Base-by-base conservation (phyloP, 371 early-diverging fungal genomes). In the Rhizomucor pusillus region DNA sequence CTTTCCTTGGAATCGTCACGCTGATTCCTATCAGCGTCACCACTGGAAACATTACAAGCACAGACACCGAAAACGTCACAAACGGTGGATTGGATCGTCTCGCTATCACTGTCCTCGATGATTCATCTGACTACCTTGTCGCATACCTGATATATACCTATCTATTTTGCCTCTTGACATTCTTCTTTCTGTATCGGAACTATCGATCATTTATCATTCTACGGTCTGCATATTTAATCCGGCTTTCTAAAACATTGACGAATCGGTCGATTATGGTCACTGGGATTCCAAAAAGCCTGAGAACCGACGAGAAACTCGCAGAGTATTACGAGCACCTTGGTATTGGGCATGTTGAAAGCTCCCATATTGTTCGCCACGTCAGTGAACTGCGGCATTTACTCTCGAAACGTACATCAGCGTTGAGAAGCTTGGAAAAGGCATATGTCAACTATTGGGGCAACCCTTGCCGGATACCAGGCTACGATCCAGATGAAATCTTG, bases 91-190 rank as follows among this genome's bases (percentile, higher is more conserved):
- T 68, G 11, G 62, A 66, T 35, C 43, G 56, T 24, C 13, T 74
- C 0, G 69, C 77, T 9, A 72, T 77, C 29, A 62, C 59, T 33
- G 68, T 62, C 2, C 52, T 74, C 10, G 54, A 62, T 36, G 47
- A 63, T 0, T 58, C 47, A 1, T 69, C 70, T 4, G 29, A 41
- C 9, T 72, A 71, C 25, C 37, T 86, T 4, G 67, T 84, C 24
- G 80, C 84, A 16, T 81, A 79, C 29, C 63, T 81, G 23, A 50
- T 78, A 2, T 79, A 82, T 54, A 76, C 81, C 1, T 86, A 81
- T 58, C 36, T 79, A 0, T 81, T 84, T 40, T 73, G 80, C 5
- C 53, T 84, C 43, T 47, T 79, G 14, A 66, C 79, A 1, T 73
- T 77, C 49, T 77, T 68, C 56, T 73, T 77, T 23, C 46, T 82